Percentiles rank a stretch among this genome's conserved stretches.
Evolutionary conservation across 805 yeast genomes (phyloP).

Genomic region (Kodamaea jinghongensis): DNA sequence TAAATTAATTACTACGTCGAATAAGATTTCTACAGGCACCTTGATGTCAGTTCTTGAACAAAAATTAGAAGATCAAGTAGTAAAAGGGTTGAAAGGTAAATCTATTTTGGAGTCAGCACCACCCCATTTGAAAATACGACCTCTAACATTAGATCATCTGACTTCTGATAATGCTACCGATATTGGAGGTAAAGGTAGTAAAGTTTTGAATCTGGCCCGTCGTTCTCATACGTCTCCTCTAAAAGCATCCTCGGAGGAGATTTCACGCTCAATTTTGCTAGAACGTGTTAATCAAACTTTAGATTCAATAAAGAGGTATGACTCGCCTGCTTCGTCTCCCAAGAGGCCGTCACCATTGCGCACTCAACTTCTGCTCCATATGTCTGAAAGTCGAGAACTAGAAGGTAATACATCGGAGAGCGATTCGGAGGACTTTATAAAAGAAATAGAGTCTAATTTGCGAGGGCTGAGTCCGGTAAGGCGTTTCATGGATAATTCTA

Average conservation of each 20-base stretch:
- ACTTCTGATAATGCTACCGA: too few species aligned
- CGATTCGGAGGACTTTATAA: conserved; percentile 8
- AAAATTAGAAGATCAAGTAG: too few species aligned
- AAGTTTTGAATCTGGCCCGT: neutral
- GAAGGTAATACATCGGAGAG: conserved; percentile 10
- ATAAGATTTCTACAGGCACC: conserved; percentile 3
- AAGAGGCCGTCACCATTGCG: conserved; percentile 5
- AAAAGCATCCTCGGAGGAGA: conserved; percentile 8
- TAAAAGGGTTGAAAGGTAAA: too few species aligned
- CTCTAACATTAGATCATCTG: conserved; percentile 11
- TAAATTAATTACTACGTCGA: conserved; percentile 2
- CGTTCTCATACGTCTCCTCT: neutral
- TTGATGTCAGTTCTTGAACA: too few species aligned
- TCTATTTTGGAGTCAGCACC: conserved; percentile 22
- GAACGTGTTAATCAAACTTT: conserved; percentile 15
- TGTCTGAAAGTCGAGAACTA: neutral
- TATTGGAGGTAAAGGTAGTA: too few species aligned
- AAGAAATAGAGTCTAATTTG: conserved; percentile 9
- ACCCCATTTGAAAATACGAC: conserved; percentile 18
- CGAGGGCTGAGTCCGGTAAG: conserved; percentile 9
- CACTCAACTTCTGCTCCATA: neutral
- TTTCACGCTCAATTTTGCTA: conserved; percentile 12
- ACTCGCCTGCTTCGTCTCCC: conserved; percentile 3
- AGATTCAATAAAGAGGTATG: conserved; percentile 11
- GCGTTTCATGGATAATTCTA: conserved; percentile 1